Percentiles rank a stretch among this genome's conserved stretches.
Conservation (phyloP, 352 stramenopile genomes). For the Pythium chondricola region DNA sequence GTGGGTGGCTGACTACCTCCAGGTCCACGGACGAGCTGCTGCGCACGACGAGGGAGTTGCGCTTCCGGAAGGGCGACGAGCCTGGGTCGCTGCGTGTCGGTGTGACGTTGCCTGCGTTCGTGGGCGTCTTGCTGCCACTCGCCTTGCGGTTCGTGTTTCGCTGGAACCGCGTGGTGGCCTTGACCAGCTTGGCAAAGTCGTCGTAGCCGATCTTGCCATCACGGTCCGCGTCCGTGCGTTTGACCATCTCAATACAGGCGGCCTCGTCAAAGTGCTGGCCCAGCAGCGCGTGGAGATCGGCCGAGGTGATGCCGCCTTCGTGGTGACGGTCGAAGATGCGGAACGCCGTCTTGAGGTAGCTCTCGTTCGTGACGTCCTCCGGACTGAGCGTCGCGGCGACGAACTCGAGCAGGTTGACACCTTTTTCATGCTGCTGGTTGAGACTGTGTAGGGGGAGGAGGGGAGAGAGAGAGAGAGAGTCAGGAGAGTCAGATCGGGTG, state of each 20-base stretch:
- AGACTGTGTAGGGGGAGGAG: slow-evolving; percentile 24
- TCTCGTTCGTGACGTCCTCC: slow-evolving; percentile 50
- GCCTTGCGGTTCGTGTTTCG: slow-evolving; percentile 4
- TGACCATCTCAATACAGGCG: slow-evolving; percentile 63
- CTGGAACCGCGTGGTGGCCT: slow-evolving; percentile 19
- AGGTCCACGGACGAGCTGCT: slow-evolving; percentile 21
- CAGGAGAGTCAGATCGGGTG: background rate
- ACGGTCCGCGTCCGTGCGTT: slow-evolving; percentile 45
- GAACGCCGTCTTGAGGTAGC: slow-evolving; percentile 48
- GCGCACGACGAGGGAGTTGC: slow-evolving; percentile 14
- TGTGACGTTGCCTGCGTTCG: slow-evolving; percentile 4
- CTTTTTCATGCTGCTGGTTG: slow-evolving; percentile 66
- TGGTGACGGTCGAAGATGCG: slow-evolving; percentile 59
- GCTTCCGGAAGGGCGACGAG: slow-evolving; percentile 14
- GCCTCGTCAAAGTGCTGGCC: slow-evolving; percentile 52
- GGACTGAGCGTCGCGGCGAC: slow-evolving; percentile 61
- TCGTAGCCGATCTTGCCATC: slow-evolving; percentile 67
- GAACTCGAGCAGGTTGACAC: slow-evolving; percentile 76
- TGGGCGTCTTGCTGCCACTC: background rate
- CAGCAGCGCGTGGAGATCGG: slow-evolving; percentile 46
- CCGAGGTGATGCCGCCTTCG: slow-evolving; percentile 43
- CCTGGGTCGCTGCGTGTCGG: slow-evolving; percentile 13
- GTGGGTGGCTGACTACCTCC: background rate
- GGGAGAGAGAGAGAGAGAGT: background rate
- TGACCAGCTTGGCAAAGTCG: slow-evolving; percentile 70